Conservation (phyloP, 2,329 filamentous ascomycete genomes). For the Cercospora nicotianae region DNA sequence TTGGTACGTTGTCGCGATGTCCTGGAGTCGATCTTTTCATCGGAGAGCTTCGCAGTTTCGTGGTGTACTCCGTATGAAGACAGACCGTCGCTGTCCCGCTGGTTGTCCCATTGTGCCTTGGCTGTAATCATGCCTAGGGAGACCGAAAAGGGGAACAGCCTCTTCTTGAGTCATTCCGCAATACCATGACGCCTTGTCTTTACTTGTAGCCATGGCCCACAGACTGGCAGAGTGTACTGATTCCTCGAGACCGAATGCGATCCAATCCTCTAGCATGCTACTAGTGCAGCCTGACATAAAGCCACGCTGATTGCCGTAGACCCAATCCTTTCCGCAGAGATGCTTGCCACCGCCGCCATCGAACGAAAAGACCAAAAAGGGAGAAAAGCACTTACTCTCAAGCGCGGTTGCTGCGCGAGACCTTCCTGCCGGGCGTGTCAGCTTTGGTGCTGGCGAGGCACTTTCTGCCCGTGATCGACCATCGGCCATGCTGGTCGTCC, state of each 20-base stretch:
- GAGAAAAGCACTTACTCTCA: conserved; percentile 4
- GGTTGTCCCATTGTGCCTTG: neutral
- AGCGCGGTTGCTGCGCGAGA: neutral
- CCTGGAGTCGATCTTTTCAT: neutral
- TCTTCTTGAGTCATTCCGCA: neutral
- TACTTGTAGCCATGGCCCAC: neutral
- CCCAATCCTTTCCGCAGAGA: neutral
- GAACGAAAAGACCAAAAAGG: neutral
- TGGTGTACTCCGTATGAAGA: neutral
- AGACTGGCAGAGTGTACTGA: neutral
- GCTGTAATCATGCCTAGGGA: neutral
- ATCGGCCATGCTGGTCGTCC: conserved; percentile 2
- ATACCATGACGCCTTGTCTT: neutral
- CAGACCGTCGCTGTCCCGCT: neutral
- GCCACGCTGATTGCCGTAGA: neutral
- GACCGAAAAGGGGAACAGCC: neutral
- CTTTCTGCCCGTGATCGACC: neutral
- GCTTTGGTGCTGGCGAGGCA: conserved; percentile 4
- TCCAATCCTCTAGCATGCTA: neutral
- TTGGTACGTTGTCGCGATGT: neutral
- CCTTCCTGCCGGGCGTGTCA: neutral
- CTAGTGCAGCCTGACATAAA: neutral
- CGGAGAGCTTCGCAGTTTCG: neutral
- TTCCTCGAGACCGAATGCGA: neutral
- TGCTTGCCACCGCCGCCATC: neutral